These are phyloP conservation scores for Agaricus subrufescens DNA, from an alignment of 768 basidiomycete genomes.

Conservation along the genomic window DNA sequence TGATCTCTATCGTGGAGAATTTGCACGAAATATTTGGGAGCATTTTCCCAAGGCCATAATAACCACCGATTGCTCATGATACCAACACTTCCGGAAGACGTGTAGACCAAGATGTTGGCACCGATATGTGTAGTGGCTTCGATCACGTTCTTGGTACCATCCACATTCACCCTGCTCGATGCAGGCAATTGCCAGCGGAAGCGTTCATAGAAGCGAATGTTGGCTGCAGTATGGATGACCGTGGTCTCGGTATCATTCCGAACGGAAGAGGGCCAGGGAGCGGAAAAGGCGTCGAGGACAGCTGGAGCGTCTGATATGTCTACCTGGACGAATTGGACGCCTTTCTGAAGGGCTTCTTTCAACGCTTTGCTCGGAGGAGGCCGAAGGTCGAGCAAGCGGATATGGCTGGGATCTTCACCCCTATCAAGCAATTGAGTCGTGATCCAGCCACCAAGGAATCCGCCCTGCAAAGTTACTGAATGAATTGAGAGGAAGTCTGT, in stretches of 20 bases:
- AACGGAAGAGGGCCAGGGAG: constrained; percentile 50
- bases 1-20: constrained; percentile 57
- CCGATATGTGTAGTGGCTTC: constrained; percentile 51
- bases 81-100: constrained; percentile 66
- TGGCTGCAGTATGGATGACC: constrained; percentile 74
- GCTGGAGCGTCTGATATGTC: constrained; percentile 53
- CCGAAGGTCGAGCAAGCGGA: constrained; percentile 67
- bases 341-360: constrained; percentile 41
- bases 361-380: constrained; percentile 55
- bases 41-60: constrained; percentile 73
- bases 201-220: constrained; percentile 75
- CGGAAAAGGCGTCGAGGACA: constrained; percentile 56
- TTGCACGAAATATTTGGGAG: constrained; percentile 56
- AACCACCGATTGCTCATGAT: constrained; percentile 56
- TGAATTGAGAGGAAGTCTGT: neutral
- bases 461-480: constrained; percentile 39
- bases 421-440: constrained; percentile 61
- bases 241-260: constrained; percentile 39
- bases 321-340: constrained; percentile 53
- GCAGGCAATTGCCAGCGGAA: constrained; percentile 41
- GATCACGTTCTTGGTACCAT: constrained; percentile 65
- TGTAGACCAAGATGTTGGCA: constrained; percentile 58
- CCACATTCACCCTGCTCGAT: constrained; percentile 61
- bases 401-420: constrained; percentile 62
- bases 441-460: constrained; percentile 79